Evolutionary conservation across 139 green algal genomes (phyloP), one percentile per base, ranked within the genome.

Genomic region (Chlorella vulgaris): DNA sequence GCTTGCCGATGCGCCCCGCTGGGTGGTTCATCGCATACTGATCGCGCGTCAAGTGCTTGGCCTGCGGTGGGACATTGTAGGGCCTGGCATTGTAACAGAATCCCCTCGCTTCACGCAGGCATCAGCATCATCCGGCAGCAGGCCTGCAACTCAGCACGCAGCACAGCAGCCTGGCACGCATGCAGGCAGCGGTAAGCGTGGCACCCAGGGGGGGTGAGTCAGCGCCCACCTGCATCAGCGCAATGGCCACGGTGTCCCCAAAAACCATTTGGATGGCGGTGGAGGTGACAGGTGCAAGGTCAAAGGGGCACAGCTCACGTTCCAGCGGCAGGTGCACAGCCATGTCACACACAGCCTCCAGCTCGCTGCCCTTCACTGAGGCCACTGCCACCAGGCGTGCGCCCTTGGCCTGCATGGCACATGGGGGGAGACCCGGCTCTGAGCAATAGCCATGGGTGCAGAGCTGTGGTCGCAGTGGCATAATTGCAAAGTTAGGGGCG

Each of bases 241-340:
- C 88, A 58, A 92, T 91, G 71, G 88, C 89, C n/a, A 90, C 79
- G 1, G 89, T 93, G 84, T 93, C 89, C 29, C 89, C 89, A 47
- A 93, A 93, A 1, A 93, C 67, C 86, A 93, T 91, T 74, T 93
- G 89, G 43, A 92, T 86, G 66, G 86, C 83, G 0, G 89, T 91
- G 71, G 81, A 89, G 22, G 89, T 93, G 43, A 93, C 89, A 21
- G 89, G 89, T 0, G 89, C 89, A 42, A 93, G 74, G 67, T 93
- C 87, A 53, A 91, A 93, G 50, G 89, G 89, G 84, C 89, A 93
- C 71, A 93, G 87, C 89, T 93, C 89, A 24, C 89, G 74, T 58
- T 90, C 79, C 47, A 93, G 78, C 1, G 90, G 90, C 40, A 94
- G 82, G 60, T 83, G 65, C 22, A 94, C 78, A 42, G 82, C 61